A percentile compares a stretch with the other conserved stretches of the same genome.
phyloP scores from a whole-genome alignment of 345 rosid genomes.

The Noccaea caerulescens region DNA sequence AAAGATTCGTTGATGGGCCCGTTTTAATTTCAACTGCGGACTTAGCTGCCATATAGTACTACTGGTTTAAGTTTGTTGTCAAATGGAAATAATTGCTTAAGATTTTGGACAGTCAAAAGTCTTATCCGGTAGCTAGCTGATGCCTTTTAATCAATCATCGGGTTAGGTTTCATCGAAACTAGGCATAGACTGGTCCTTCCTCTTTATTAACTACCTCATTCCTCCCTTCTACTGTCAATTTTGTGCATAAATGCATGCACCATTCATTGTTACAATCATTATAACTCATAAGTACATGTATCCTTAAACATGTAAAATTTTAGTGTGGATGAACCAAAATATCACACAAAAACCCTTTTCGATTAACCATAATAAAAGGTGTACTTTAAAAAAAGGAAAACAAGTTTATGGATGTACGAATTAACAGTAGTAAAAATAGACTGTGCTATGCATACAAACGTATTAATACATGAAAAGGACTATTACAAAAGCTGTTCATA shows the following conservation, averaged over 20 bases:
- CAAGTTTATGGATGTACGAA: background rate
- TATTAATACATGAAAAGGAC: background rate
- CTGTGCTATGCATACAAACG: background rate
- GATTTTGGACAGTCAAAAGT: slow-evolving; percentile 1
- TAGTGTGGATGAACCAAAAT: background rate
- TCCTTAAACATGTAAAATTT: background rate
- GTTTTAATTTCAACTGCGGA: background rate
- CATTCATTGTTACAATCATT: slow-evolving; percentile 13
- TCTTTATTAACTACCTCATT: slow-evolving; percentile 9
- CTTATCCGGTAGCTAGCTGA: slow-evolving; percentile 1
- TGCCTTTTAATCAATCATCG: background rate
- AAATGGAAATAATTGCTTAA: background rate
- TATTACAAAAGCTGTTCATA: background rate
- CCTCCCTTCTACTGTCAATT: background rate
- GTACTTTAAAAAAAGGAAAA: too few species aligned
- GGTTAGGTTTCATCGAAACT: slow-evolving; percentile 13
- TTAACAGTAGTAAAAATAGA: background rate
- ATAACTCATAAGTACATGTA: background rate
- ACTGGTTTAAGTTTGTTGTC: background rate
- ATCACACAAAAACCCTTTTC: background rate
- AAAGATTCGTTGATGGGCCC: too few species aligned
- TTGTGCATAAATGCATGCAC: background rate
- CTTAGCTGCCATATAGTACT: background rate
- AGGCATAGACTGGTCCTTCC: slow-evolving; percentile 17
- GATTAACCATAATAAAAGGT: too few species aligned